Evolutionary conservation across 371 early-diverging fungal genomes (phyloP).

Genomic region (Sporodiniella umbellata): DNA sequence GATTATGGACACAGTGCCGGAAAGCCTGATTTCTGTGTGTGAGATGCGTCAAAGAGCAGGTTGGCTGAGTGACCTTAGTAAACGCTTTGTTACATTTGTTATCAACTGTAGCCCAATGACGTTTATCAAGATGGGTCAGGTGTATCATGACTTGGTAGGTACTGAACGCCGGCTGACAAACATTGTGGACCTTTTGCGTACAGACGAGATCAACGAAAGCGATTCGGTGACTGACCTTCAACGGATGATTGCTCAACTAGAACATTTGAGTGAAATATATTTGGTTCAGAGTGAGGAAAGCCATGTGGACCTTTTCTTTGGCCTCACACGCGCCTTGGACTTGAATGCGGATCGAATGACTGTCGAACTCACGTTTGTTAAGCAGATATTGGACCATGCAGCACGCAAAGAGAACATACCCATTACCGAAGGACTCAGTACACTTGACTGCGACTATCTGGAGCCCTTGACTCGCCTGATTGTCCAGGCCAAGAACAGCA

Average conservation of each 20-base stretch:
- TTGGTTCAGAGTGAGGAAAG: conserved; percentile 35
- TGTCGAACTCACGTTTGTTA: conserved; percentile 55
- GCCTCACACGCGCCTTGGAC: conserved; percentile 54
- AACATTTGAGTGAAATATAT: conserved; percentile 64
- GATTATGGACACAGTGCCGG: conserved; percentile 49
- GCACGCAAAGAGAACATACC: conserved; percentile 25
- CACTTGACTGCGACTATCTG: conserved; percentile 56
- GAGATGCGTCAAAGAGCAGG: conserved; percentile 68
- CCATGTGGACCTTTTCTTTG: conserved; percentile 53
- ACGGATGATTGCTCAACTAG: conserved; percentile 62
- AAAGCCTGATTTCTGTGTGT: conserved; percentile 51
- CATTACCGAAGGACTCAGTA: conserved; percentile 44
- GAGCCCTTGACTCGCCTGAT: conserved; percentile 53
- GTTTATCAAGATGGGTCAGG: conserved; percentile 66
- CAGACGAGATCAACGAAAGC: conserved; percentile 66
- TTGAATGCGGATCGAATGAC: conserved; percentile 64
- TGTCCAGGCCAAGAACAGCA: conserved; percentile 60
- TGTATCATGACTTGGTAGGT: conserved; percentile 68
- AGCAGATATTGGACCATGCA: conserved; percentile 33
- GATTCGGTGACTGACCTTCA: conserved; percentile 62
- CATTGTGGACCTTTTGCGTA: conserved; percentile 68
- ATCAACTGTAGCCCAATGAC: conserved; percentile 64
- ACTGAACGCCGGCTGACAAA: conserved; percentile 67
- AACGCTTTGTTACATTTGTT: conserved; percentile 66
- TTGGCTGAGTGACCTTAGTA: conserved; percentile 64